Conservation (phyloP, 164 flowering plant genomes). For the Warburgia ugandensis region DNA sequence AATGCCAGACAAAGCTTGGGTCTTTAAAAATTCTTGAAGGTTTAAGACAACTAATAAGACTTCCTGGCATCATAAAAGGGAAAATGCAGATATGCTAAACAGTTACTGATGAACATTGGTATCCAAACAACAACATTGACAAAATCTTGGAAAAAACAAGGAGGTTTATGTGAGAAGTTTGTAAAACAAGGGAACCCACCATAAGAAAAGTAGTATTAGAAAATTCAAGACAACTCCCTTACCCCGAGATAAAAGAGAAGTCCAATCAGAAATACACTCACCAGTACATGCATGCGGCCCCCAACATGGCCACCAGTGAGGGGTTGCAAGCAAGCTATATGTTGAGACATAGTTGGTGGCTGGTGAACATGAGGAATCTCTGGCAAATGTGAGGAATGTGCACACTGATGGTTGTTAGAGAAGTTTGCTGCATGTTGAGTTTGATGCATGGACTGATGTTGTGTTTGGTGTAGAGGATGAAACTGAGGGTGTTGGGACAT, state of each 20-base stretch:
- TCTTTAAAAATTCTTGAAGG: no score
- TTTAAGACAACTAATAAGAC: no score
- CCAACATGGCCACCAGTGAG: slow-evolving; percentile 61
- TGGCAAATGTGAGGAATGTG: slow-evolving; percentile 48
- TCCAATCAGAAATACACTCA: slow-evolving; percentile 21
- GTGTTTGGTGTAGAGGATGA: slow-evolving; percentile 57
- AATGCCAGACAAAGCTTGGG: no score
- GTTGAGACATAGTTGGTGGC: slow-evolving; percentile 55
- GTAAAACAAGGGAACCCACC: no score
- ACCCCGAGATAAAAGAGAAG: background rate
- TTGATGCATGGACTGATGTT: slow-evolving; percentile 57
- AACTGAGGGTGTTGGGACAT: slow-evolving; percentile 62
- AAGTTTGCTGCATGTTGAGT: slow-evolving; percentile 45
- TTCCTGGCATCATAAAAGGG: no score
- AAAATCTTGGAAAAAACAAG: no score
- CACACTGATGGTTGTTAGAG: slow-evolving; percentile 49
- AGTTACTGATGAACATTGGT: no score
- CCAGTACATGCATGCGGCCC: slow-evolving; percentile 75
- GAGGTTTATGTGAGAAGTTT: no score
- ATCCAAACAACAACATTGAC: no score
- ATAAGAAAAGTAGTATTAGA: no score
- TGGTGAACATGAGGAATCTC: slow-evolving; percentile 58
- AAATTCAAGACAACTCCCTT: no score
- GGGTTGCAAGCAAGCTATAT: slow-evolving; percentile 66
- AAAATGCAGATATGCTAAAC: no score